A percentile compares a stretch with the other conserved stretches of the same genome.
Evolutionary conservation across 179 eudicot genomes (phyloP).

Genomic region (Vitellaria paradoxa): DNA sequence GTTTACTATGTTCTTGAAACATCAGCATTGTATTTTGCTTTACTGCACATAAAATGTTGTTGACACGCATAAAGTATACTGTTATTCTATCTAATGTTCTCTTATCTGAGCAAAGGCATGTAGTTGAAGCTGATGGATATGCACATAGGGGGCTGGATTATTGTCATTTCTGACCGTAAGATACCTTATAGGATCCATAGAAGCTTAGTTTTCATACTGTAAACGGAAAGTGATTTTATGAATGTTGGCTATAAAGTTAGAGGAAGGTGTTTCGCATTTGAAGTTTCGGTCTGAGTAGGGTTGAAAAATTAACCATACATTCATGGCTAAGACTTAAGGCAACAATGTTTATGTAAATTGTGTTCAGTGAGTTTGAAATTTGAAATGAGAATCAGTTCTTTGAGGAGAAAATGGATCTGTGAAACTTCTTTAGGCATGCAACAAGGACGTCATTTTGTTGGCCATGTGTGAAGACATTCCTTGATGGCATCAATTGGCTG

Average conservation of each 20-base stretch:
- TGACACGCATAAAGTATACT: not conserved
- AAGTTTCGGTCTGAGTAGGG: not conserved
- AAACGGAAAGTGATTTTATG: not conserved
- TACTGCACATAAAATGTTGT: not conserved
- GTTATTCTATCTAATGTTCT: not conserved
- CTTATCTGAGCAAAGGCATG: not conserved
- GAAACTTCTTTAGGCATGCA: not conserved
- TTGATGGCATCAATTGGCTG: not conserved
- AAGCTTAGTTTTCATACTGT: not conserved
- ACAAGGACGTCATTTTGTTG: constrained; percentile 1
- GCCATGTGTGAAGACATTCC: not conserved
- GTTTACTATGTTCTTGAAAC: not conserved
- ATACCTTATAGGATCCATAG: not conserved
- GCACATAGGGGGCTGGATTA: not conserved
- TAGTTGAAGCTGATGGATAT: not conserved
- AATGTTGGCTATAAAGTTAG: not conserved
- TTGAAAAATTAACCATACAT: not conserved
- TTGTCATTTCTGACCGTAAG: not conserved
- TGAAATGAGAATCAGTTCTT: not conserved
- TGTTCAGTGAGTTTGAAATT: not conserved
- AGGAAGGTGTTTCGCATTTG: not conserved
- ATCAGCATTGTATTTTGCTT: not conserved
- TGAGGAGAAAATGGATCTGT: not conserved
- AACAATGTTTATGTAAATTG: not conserved
- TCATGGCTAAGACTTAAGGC: not conserved